Percentiles rank a stretch among this genome's conserved stretches.
These are phyloP conservation scores for Castanea crenata DNA, from an alignment of 306 rosid species.

Conservation along the genomic window DNA sequence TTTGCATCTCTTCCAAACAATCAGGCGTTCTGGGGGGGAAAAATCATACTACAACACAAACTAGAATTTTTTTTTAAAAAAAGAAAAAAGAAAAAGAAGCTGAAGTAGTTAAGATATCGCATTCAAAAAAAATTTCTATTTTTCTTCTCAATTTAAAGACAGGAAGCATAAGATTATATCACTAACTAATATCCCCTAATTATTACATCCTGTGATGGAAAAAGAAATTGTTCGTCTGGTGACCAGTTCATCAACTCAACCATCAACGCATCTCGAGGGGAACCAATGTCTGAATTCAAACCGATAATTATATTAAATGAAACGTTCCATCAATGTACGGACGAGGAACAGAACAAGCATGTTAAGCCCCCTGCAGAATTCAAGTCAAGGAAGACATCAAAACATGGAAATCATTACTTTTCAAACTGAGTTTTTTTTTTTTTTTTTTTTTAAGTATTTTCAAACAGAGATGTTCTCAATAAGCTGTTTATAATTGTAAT, in stretches of 20 bases:
- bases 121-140: slow-evolving; percentile 17
- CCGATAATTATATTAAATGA: slow-evolving; percentile 20
- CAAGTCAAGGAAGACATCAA: slow-evolving; percentile 24
- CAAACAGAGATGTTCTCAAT: neutral
- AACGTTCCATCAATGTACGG: slow-evolving; percentile 27
- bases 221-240: slow-evolving; percentile 20
- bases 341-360: slow-evolving; percentile 30
- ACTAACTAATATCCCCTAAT: slow-evolving; percentile 35
- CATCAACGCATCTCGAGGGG: slow-evolving; percentile 20
- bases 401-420: slow-evolving; percentile 3
- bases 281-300: slow-evolving; percentile 22
- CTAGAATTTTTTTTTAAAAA: neutral
- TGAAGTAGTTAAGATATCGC: neutral
- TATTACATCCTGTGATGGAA: slow-evolving; percentile 38
- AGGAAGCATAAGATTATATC: slow-evolving; percentile 14
- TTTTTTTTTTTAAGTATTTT: neutral
- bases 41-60: slow-evolving; percentile 25
- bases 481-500: neutral
- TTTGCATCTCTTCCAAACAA: slow-evolving; percentile 24
- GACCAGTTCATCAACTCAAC: slow-evolving; percentile 26
- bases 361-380: slow-evolving; percentile 25
- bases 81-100: neutral
- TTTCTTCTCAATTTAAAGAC: slow-evolving; percentile 20
- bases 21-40: slow-evolving; percentile 1
- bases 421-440: too few relatives aligned